These are phyloP conservation scores for Bipolaris victoriae DNA, from an alignment of 2,329 filamentous ascomycete species.

Conservation along the genomic window DNA sequence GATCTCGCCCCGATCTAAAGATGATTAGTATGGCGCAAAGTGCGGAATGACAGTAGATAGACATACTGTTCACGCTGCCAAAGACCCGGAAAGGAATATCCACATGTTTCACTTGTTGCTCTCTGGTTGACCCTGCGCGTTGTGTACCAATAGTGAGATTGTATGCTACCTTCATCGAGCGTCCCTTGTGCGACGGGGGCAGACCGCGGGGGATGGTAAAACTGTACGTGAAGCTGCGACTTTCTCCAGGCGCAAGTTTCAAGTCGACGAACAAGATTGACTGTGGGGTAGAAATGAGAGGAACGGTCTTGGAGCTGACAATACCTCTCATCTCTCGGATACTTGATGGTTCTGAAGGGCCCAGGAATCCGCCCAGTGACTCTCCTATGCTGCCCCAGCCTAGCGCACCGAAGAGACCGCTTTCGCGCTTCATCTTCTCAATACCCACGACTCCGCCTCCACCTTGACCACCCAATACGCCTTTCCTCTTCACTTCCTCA, in stretches of 20 bases:
- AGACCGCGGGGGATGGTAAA: constrained; percentile 86
- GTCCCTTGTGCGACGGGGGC: constrained; percentile 89
- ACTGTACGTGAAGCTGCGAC: constrained; percentile 82
- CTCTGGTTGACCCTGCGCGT: constrained; percentile 74
- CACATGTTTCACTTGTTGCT: constrained; percentile 83
- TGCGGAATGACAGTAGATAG: not conserved
- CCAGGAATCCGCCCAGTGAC: constrained; percentile 86
- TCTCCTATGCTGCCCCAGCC: constrained; percentile 89
- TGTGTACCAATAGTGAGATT: constrained; percentile 91
- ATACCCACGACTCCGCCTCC: constrained; percentile 85
- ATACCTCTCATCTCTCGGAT: constrained; percentile 94
- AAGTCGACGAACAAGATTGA: constrained; percentile 96
- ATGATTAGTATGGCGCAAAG: constrained; percentile 24
- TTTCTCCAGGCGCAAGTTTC: constrained; percentile 84
- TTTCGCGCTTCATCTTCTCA: constrained; percentile 75
- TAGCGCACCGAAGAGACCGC: constrained; percentile 79
- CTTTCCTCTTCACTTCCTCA: constrained; percentile 94
- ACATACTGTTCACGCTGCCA: constrained; percentile 80
- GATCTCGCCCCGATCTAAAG: constrained; percentile 73
- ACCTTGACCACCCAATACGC: constrained; percentile 80
- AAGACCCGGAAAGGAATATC: constrained; percentile 92
- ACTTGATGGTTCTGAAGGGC: constrained; percentile 83
- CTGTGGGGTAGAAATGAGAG: constrained; percentile 91
- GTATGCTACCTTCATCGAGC: constrained; percentile 93
- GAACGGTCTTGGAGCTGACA: constrained; percentile 83